Base-by-base conservation (phyloP, 805 yeast species). In the Dipodascus albidus region DNA sequence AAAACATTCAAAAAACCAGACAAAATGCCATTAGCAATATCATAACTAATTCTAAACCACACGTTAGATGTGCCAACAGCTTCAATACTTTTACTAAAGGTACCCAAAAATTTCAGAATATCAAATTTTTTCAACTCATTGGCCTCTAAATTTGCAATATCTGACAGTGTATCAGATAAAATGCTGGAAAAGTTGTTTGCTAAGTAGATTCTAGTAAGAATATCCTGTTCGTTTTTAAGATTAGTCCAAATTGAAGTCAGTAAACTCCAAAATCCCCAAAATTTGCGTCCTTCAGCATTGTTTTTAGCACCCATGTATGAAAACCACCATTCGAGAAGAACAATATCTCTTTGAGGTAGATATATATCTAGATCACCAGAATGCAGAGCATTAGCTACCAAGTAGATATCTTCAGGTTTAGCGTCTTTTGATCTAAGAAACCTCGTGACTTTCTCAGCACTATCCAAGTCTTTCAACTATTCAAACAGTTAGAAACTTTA, bases 281-380 rank as follows among this genome's bases (percentile, higher is more conserved):
- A 33, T 11, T 23, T 14, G 8, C 59, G 51, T 1, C 22, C 24
- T 22, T 48, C 33, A 20, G 60, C 63, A 3, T 48, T 24, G 11
- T 55, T 22, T 21, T 58, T 64, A 17, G 51, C 47, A 3, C 58
- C 54, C 6, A 66, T 51, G 52, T 58, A 60, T 47, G 67, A 68
- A 49, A 70, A 58, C 48, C 61, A 52, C 72, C 72, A 70, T 24
- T 70, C 72, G 20, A 67, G 53, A 2, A 70, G 48, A n/a, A 69
- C 67, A 2, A 57, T 53, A 8, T 65, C 58, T 42, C 59, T 60
- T n/a, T 61, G 54, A 0, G 74, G 74, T 3, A 70, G 61, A 42
- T 54, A 58, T 0, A 68, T 57, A 1, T 52, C 23, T 1, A 54
- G 44, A 2, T 53, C 24, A 1, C 61, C 65, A 33, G 53, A 50